Percentiles rank a stretch among this genome's conserved stretches.
Evolutionary conservation across 352 stramenopile species (phyloP).

Genomic region (Phytophthora fragariaefolia): DNA sequence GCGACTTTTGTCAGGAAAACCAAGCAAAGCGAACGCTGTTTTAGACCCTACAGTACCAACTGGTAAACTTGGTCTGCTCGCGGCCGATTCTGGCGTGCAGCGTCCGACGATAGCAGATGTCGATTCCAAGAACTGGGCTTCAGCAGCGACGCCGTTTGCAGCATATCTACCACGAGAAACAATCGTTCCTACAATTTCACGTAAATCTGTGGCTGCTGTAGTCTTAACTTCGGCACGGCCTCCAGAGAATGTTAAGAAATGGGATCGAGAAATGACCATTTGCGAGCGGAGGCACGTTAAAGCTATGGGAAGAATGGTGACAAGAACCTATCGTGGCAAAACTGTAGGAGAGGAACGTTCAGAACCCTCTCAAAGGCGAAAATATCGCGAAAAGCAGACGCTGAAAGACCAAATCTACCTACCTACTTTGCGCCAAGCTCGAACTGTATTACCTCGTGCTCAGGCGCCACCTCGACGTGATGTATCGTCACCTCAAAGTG

Average conservation of each 20-base stretch:
- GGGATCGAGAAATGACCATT: constrained; percentile 42
- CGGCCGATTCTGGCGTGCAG: constrained; percentile 6
- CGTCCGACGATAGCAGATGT: constrained; percentile 25
- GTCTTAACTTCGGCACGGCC: constrained; percentile 29
- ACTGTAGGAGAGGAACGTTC: background rate
- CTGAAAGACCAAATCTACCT: constrained; percentile 44
- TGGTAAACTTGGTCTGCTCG: constrained; percentile 4
- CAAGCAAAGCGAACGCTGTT: constrained; percentile 11
- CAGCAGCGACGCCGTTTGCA: constrained; percentile 36
- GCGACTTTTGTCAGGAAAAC: constrained; percentile 41
- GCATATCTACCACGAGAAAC: constrained; percentile 26
- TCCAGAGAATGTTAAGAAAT: constrained; percentile 21
- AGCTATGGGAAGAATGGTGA: constrained; percentile 32
- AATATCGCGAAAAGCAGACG: constrained; percentile 17
- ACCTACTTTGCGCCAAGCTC: constrained; percentile 18
- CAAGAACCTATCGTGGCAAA: constrained; percentile 25
- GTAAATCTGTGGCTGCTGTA: constrained; percentile 30
- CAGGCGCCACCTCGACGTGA: background rate
- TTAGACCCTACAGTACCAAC: background rate
- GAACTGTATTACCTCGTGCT: constrained; percentile 6
- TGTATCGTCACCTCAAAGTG: background rate
- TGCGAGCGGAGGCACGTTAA: constrained; percentile 36
- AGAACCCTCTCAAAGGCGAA: constrained; percentile 8
- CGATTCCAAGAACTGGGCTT: constrained; percentile 30
- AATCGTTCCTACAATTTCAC: constrained; percentile 29